These are phyloP conservation scores for Guadua angustifolia DNA, from an alignment of 176 grass and related monocot species.

Conservation along the genomic window DNA sequence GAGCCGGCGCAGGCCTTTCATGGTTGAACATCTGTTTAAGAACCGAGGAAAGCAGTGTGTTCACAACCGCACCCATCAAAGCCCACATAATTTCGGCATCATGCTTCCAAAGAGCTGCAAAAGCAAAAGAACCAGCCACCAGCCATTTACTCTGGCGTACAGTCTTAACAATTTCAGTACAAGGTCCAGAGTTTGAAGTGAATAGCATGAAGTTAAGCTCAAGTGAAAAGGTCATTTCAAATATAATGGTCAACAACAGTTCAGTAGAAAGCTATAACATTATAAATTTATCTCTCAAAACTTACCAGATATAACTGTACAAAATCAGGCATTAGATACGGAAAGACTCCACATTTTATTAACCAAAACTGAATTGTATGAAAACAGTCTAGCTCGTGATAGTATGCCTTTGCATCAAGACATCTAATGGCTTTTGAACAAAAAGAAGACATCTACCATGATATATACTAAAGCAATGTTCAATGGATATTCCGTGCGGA, in stretches of 20 bases:
- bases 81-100: conserved; percentile 75
- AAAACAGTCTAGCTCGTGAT: background rate
- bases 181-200: background rate
- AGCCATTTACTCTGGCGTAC: conserved; percentile 85
- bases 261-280: background rate
- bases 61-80: conserved; percentile 59
- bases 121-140: conserved; percentile 55
- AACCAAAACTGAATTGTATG: background rate
- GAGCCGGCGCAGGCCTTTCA: conserved; percentile 64
- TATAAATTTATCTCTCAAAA: background rate
- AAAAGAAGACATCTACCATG: background rate
- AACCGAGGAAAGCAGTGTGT: conserved; percentile 53
- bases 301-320: background rate
- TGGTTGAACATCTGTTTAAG: conserved; percentile 82
- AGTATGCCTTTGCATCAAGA: background rate
- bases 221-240: conserved; percentile 23
- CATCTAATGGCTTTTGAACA: background rate
- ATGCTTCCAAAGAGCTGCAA: conserved; percentile 69
- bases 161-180: conserved; percentile 9
- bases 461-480: background rate
- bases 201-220: conserved; percentile 25
- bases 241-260: background rate
- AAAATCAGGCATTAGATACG: background rate
- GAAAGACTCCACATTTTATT: background rate
- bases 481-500: background rate